A percentile compares a stretch with the other conserved stretches of the same genome.
phyloP scores from a whole-genome alignment of 352 stramenopile genomes.

The Phytophthora cryptogea region DNA sequence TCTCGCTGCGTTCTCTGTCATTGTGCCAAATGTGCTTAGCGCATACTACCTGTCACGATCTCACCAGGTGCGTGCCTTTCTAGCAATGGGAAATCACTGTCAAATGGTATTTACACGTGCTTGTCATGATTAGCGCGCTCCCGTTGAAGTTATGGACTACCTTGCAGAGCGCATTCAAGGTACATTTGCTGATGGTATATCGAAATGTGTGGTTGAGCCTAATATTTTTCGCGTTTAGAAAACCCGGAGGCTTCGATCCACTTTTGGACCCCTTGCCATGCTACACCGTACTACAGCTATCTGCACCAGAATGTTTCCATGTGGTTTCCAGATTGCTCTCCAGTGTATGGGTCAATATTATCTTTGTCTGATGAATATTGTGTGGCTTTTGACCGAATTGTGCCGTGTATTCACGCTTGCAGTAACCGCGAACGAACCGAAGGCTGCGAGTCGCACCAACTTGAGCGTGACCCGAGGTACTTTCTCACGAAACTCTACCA shows the following conservation, averaged over 20 bases:
- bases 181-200: constrained; percentile 17
- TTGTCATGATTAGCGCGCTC: constrained; percentile 50
- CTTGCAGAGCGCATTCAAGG: constrained; percentile 59
- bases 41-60: constrained; percentile 73
- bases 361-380: background rate
- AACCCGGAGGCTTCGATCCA: constrained; percentile 62
- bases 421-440: constrained; percentile 64
- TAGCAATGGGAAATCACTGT: constrained; percentile 2
- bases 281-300: constrained; percentile 89
- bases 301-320: constrained; percentile 83
- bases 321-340: constrained; percentile 88
- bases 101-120: background rate
- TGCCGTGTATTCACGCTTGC: background rate
- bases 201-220: background rate
- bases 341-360: constrained; percentile 45
- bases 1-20: constrained; percentile 49
- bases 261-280: constrained; percentile 87
- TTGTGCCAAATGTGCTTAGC: constrained; percentile 66
- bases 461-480: constrained; percentile 54
- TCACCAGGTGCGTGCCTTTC: constrained; percentile 52
- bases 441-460: constrained; percentile 70
- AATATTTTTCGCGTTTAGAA: constrained; percentile 22
- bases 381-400: constrained; percentile 1
- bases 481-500: constrained; percentile 65
- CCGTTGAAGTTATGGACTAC: constrained; percentile 83